Base-by-base conservation (phyloP, 257 asterid genomes). In the Scutellaria galericulata region DNA sequence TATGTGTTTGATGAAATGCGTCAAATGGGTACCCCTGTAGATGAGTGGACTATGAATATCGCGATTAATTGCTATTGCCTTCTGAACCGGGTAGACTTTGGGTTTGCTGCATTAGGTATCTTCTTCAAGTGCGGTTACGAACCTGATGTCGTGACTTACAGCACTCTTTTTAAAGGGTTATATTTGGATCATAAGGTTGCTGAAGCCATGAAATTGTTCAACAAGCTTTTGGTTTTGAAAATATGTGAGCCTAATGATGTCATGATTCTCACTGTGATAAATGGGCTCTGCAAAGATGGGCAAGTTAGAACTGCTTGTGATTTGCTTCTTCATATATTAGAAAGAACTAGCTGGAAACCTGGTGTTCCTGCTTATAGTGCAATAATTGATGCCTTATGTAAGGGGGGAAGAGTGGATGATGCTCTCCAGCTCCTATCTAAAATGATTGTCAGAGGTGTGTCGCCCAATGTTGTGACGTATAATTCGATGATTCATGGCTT, bases 221-320 rank as follows among this genome's bases (percentile, higher is more conserved):
- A 70, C 7, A 57, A 45, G 67, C 18, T 70, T 9, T 9, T 70
- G 46, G 5, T 31, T 57, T 58, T 57, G 58, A 14, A 9, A 13
- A 1, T 31, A 7, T 70, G 75, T 47, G 55, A 70, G 58, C 75
- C 75, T 9, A 57, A 18, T 73, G 75, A 11, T 57, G 18, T 18
- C 18, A 40, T 24, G 14, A 60, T 59, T 64, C 64, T 71, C 11
- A 71, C 62, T 13, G 53, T 75, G 73, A 27, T 75, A 67, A 18
- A 80, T 20, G 78, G 78, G 63, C 78, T 80, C 8, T 66, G 78
- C 37, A 75, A 59, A 64, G 70, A 65, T 1, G 74, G 77, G 3
- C n/a, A 45, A 10, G 41, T 61, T 5, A 35, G 4, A 27, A 52
- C 70, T 7, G 78, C 78, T 0, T 15, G 7, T 71, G 73, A 72